These are phyloP conservation scores for Sinapis alba DNA, from an alignment of 441 rosid genomes.

Conservation along the genomic window DNA sequence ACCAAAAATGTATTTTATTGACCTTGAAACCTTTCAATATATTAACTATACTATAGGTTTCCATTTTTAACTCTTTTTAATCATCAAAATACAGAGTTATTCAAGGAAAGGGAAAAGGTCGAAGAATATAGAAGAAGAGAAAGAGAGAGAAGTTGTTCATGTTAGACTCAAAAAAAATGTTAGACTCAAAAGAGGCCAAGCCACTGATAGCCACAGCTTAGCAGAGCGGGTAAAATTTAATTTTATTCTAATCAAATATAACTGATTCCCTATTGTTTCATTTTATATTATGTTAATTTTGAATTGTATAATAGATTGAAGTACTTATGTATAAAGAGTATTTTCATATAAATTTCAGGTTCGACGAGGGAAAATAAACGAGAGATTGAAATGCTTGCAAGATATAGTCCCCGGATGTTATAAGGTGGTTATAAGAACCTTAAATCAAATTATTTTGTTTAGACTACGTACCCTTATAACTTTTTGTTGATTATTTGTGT, in stretches of 20 bases:
- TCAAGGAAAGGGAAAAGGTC: slow-evolving; percentile 56
- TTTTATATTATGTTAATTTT: not conserved
- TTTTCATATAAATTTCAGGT: slow-evolving; percentile 42
- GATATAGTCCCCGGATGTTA: slow-evolving; percentile 79
- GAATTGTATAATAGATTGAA: not conserved
- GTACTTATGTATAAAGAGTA: not conserved
- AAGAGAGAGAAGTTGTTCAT: slow-evolving; percentile 49
- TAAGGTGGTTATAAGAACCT: slow-evolving; percentile 40
- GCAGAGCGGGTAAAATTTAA: slow-evolving; percentile 57
- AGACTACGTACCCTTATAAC: not conserved
- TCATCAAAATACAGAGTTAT: slow-evolving; percentile 27
- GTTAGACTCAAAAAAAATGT: slow-evolving; percentile 22
- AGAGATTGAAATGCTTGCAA: slow-evolving; percentile 62
- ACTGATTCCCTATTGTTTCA: not conserved
- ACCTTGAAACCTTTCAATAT: slow-evolving; percentile 15
- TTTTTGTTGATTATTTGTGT: not conserved
- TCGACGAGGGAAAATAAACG: slow-evolving; percentile 76
- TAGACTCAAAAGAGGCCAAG: slow-evolving; percentile 75
- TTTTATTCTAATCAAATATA: not conserved
- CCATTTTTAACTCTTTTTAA: not conserved
- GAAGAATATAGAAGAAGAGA: slow-evolving; percentile 48
- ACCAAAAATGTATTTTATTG: slow-evolving; percentile 15
- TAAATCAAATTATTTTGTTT: not conserved
- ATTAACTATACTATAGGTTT: not conserved
- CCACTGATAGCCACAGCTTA: slow-evolving; percentile 74